Percentiles rank a stretch among this genome's conserved stretches.
These are phyloP conservation scores for Neurospora tetrasperma DNA, from an alignment of 495 filamentous ascomycete genomes.

Conservation along the genomic window DNA sequence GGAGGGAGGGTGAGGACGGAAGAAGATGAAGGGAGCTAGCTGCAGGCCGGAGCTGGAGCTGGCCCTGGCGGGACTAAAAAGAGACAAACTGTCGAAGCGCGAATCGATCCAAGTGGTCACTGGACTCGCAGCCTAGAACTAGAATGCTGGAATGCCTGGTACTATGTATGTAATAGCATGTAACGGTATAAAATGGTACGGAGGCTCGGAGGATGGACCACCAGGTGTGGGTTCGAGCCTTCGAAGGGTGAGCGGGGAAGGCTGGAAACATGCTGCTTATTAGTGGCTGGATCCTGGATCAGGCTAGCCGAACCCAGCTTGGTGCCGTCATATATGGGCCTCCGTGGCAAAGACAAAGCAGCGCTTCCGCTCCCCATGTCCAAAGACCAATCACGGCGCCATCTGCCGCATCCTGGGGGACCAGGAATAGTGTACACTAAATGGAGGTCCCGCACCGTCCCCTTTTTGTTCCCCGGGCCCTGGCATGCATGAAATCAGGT, in stretches of 20 bases:
- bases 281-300: slow-evolving; percentile 17
- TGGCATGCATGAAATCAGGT: not conserved
- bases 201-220: not conserved
- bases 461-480: not conserved
- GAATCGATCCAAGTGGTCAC: not conserved
- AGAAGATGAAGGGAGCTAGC: not conserved
- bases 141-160: not conserved
- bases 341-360: slow-evolving; percentile 19
- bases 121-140: not conserved
- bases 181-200: not conserved
- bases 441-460: not conserved
- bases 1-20: not conserved
- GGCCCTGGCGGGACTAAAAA: not conserved
- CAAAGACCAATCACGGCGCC: not conserved
- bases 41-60: not conserved
- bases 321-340: slow-evolving; percentile 11
- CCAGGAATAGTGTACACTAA: not conserved
- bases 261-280: slow-evolving; percentile 13
- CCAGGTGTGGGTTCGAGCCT: not conserved
- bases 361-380: slow-evolving; percentile 2
- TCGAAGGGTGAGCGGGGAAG: slow-evolving; percentile 19
- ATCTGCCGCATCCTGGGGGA: not conserved
- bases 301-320: slow-evolving; percentile 16
- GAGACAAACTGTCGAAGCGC: slow-evolving; percentile 1
- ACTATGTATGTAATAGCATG: not conserved